These are phyloP conservation scores for Biscutella laevigata DNA, from an alignment of 441 rosid genomes.

Conservation along the genomic window DNA sequence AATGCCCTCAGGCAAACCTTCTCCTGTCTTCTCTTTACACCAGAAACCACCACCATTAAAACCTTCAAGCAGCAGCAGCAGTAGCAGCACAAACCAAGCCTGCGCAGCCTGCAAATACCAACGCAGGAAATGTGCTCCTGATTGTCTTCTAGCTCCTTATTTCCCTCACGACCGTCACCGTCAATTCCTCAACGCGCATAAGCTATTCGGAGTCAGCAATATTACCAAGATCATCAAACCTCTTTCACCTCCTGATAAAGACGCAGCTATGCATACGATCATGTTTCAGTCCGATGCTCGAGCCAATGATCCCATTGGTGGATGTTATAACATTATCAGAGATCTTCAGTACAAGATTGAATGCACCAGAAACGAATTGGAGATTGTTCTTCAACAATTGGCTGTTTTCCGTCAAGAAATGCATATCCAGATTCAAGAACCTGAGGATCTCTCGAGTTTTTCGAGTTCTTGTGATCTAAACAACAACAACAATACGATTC, in stretches of 20 bases:
- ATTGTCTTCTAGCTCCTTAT: constrained; percentile 91
- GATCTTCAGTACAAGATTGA: constrained; percentile 74
- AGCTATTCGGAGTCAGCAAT: constrained; percentile 84
- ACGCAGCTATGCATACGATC: constrained; percentile 77
- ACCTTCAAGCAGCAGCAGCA: constrained; percentile 29
- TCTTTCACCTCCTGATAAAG: constrained; percentile 61
- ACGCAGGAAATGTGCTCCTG: constrained; percentile 83
- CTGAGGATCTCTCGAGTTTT: constrained; percentile 27
- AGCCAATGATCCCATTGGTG: constrained; percentile 78
- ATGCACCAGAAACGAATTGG: constrained; percentile 56
- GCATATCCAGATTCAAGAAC: constrained; percentile 33
- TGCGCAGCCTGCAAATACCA: constrained; percentile 98
- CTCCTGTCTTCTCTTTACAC: constrained; percentile 44
- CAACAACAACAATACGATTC: constrained; percentile 26
- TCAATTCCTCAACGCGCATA: constrained; percentile 89
- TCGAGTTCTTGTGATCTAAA: constrained; percentile 30
- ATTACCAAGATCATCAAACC: constrained; percentile 68
- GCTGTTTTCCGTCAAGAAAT: constrained; percentile 42
- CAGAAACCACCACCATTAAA: constrained; percentile 20
- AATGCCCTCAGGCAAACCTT: constrained; percentile 62
- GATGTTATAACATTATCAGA: constrained; percentile 58
- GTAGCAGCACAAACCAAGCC: constrained; percentile 56
- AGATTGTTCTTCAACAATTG: constrained; percentile 67
- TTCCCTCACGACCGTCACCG: constrained; percentile 75
- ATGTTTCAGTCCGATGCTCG: constrained; percentile 82